A percentile compares a stretch with the other conserved stretches of the same genome.
phyloP scores from a whole-genome alignment of 148 eudicot genomes.

The Amaranthus palmeri region DNA sequence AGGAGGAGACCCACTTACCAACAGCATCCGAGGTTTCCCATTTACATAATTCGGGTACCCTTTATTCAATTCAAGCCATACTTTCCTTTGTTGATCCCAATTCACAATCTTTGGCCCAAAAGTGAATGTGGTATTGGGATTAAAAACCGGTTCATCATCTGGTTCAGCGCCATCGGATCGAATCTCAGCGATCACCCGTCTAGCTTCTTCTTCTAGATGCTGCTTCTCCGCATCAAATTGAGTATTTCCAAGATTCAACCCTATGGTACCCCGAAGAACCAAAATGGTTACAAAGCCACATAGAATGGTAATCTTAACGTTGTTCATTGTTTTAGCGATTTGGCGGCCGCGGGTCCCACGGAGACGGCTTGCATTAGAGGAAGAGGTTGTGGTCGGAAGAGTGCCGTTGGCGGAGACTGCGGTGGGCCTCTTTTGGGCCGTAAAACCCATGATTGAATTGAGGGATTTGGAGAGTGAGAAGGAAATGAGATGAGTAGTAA shows the following conservation, averaged over 20 bases:
- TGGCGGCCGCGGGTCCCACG: conserved; percentile 32
- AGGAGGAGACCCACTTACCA: conserved; percentile 73
- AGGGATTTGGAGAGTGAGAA: not conserved
- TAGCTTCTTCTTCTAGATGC: conserved; percentile 39
- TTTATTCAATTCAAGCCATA: conserved; percentile 40
- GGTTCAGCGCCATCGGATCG: conserved; percentile 36
- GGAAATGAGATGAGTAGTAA: not conserved
- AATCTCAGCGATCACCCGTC: conserved; percentile 45
- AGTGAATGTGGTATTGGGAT: conserved; percentile 37
- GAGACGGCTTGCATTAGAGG: conserved; percentile 5
- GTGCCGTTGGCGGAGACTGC: conserved; percentile 9
- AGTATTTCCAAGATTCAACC: conserved; percentile 35
- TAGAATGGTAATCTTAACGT: conserved; percentile 41
- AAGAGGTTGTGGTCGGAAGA: conserved; percentile 28
- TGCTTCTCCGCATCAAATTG: conserved; percentile 18
- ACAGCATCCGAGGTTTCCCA: conserved; percentile 47
- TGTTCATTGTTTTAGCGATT: conserved; percentile 42
- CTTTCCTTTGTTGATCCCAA: conserved; percentile 52
- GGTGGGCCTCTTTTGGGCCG: conserved; percentile 35
- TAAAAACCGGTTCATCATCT: conserved; percentile 27
- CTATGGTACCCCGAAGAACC: conserved; percentile 61
- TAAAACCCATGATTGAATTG: conserved; percentile 31
- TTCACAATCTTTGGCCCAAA: conserved; percentile 56
- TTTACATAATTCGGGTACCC: conserved; percentile 36
- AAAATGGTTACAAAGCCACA: conserved; percentile 52